A percentile compares a stretch with the other conserved stretches of the same genome.
phyloP scores from a whole-genome alignment of 352 stramenopile species.

The Phytophthora tentaculata region DNA sequence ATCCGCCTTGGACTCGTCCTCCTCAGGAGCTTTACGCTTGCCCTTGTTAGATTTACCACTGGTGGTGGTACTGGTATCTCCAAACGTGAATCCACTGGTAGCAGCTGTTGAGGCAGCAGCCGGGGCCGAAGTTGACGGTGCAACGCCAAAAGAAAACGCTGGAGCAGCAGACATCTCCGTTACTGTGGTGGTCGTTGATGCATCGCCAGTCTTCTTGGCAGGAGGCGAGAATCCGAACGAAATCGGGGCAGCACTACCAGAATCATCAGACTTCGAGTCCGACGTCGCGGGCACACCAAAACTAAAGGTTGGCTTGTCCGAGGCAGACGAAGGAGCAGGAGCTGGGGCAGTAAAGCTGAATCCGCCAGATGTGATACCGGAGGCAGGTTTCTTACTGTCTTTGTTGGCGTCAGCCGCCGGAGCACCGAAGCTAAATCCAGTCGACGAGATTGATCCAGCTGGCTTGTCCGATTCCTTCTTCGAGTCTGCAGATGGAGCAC shows the following conservation, averaged over 20 bases:
- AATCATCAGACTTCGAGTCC: constrained; percentile 4
- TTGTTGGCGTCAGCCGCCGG: constrained; percentile 17
- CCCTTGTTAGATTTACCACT: constrained; percentile 17
- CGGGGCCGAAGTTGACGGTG: constrained; percentile 7
- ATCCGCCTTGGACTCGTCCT: constrained; percentile 14
- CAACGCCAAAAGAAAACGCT: constrained; percentile 42
- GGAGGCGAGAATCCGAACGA: constrained; percentile 42
- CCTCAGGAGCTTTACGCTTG: constrained; percentile 37
- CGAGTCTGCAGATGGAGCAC: constrained; percentile 26
- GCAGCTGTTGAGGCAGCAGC: constrained; percentile 1
- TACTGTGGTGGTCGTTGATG: constrained; percentile 15
- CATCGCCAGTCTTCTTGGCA: constrained; percentile 22
- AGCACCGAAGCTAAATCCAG: constrained; percentile 32
- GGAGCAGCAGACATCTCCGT: constrained; percentile 19
- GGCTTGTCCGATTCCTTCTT: constrained; percentile 36
- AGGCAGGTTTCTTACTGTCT: constrained; percentile 20
- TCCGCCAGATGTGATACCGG: constrained; percentile 13
- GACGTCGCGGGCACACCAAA: constrained; percentile 17
- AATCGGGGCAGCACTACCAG: constrained; percentile 25
- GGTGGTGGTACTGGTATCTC: constrained; percentile 11
- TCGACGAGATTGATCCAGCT: constrained; percentile 23
- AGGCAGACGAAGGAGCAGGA: not conserved
- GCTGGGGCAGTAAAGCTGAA: constrained; percentile 32
- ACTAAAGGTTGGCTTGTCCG: constrained; percentile 17
- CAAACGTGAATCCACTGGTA: constrained; percentile 34